A percentile compares a stretch with the other conserved stretches of the same genome.
phyloP scores from a whole-genome alignment of 805 yeast genomes.

The Hanseniaspora hatyaiensis region DNA sequence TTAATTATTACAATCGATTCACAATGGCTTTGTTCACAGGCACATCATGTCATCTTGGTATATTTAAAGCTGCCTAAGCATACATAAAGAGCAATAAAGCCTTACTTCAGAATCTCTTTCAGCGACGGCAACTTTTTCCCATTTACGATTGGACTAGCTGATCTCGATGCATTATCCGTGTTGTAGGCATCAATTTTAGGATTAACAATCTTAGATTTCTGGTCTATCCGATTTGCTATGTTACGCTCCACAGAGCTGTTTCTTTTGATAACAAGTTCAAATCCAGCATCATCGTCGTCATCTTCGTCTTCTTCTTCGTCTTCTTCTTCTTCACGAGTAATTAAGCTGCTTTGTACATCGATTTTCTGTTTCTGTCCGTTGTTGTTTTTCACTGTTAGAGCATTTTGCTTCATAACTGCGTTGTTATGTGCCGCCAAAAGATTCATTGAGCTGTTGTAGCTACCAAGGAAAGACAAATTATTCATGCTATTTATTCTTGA shows the following conservation, averaged over 20 bases:
- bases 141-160: background rate
- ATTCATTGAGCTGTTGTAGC: background rate
- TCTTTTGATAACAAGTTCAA: background rate
- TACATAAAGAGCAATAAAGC: no score
- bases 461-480: background rate
- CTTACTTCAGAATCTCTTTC: constrained; percentile 6
- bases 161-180: background rate
- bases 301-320: background rate
- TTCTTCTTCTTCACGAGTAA: background rate
- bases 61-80: background rate
- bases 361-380: background rate
- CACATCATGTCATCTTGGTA: no score
- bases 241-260: no score
- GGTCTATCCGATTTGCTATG: no score
- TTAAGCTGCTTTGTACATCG: background rate
- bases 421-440: background rate
- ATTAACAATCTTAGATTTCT: background rate
- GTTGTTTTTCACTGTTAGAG: no score
- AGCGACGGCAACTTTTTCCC: constrained; percentile 10
- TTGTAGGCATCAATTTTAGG: background rate
- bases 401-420: background rate
- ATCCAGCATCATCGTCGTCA: background rate
- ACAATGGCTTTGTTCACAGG: no score
- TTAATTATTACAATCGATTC: no score
- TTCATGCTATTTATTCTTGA: background rate